These are phyloP conservation scores for Kodamaea anthophila DNA, from an alignment of 1,139 yeast genomes.

Conservation along the genomic window DNA sequence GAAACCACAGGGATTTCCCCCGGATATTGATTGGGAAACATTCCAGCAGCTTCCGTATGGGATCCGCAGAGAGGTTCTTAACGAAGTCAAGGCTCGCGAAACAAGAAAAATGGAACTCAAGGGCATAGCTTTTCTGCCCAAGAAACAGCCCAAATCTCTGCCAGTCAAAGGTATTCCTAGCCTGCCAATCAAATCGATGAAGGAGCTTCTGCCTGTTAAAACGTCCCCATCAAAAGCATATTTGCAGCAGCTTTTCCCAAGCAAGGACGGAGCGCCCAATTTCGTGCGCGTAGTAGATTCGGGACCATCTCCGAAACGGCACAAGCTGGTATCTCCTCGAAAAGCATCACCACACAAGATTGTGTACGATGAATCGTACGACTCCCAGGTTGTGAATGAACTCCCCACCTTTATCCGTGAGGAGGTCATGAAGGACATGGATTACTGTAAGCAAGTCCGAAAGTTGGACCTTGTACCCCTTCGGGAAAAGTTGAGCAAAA, in stretches of 20 bases:
- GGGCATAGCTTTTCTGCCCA: background rate
- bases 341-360: slow-evolving; percentile 8
- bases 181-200: no score
- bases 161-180: background rate
- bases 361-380: slow-evolving; percentile 23
- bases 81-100: slow-evolving; percentile 26
- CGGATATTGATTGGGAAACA: slow-evolving; percentile 47
- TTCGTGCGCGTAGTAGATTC: slow-evolving; percentile 32
- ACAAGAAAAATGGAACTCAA: no score
- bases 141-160: background rate
- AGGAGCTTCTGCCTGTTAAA: background rate
- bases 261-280: slow-evolving; percentile 26
- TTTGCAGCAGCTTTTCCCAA: slow-evolving; percentile 38
- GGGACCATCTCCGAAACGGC: slow-evolving; percentile 12
- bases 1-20: slow-evolving; percentile 5
- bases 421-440: slow-evolving; percentile 38
- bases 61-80: slow-evolving; percentile 42
- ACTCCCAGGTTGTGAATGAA: slow-evolving; percentile 39
- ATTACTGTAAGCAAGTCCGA: slow-evolving; percentile 22
- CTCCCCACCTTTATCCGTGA: slow-evolving; percentile 40
- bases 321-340: slow-evolving; percentile 1
- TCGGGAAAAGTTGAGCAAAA: slow-evolving; percentile 25
- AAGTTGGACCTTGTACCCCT: slow-evolving; percentile 24
- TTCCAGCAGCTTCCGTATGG: slow-evolving; percentile 50
- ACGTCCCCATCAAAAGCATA: slow-evolving; percentile 18